phyloP scores from a whole-genome alignment of 306 rosid genomes.

The Pyrus communis region DNA sequence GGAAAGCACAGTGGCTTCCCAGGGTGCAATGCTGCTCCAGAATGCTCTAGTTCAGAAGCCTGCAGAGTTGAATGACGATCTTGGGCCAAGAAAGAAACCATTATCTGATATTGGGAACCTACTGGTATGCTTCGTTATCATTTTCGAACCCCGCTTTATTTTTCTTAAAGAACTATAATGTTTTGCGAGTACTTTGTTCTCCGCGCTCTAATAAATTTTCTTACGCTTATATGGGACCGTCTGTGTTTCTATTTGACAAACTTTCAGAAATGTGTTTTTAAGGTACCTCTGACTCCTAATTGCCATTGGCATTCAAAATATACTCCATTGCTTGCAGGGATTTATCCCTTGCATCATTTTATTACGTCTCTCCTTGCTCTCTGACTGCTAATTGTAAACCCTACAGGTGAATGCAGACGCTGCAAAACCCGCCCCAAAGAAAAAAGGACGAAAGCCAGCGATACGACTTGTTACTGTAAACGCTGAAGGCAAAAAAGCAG shows the following conservation, averaged over 20 bases:
- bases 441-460: constrained; percentile 29
- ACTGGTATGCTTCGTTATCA: constrained; percentile 36
- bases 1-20: constrained; percentile 24
- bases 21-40: constrained; percentile 55
- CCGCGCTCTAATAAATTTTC: not conserved
- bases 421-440: constrained; percentile 36
- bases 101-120: constrained; percentile 72
- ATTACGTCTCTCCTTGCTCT: not conserved
- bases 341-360: not conserved
- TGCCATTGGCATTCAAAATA: not conserved
- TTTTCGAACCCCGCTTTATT: not conserved
- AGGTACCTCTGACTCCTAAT: not conserved
- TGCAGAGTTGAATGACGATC: constrained; percentile 23
- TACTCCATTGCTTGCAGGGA: not conserved
- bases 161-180: not conserved
- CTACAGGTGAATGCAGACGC: constrained; percentile 39
- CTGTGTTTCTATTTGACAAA: not conserved
- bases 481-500: constrained; percentile 6
- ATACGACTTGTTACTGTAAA: constrained; percentile 42
- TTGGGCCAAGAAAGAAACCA: constrained; percentile 50
- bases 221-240: not conserved
- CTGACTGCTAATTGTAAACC: constrained; percentile 9
- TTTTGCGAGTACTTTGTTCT: not conserved
- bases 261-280: not conserved
- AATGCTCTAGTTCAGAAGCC: constrained; percentile 53